Evolutionary conservation across 805 yeast species (phyloP).

Genomic region (Candida incommunis): DNA sequence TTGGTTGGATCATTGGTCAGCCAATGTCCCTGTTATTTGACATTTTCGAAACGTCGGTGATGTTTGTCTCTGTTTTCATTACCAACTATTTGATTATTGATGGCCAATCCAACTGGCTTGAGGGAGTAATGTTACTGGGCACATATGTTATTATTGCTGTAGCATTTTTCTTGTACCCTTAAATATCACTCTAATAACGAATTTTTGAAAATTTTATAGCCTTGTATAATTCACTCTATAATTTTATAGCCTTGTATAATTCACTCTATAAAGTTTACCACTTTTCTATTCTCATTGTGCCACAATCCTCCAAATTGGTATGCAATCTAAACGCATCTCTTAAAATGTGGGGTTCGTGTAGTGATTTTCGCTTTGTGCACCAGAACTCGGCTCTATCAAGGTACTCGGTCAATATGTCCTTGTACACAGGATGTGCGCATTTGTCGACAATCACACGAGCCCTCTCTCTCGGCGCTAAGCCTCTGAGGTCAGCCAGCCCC

Average conservation of each 20-base stretch:
- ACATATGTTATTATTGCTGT: slow-evolving; percentile 79
- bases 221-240: too few species aligned
- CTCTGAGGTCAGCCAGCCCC: slow-evolving; percentile 95
- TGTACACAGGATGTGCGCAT: slow-evolving; percentile 92
- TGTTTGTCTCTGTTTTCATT: slow-evolving; percentile 80
- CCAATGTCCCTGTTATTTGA: slow-evolving; percentile 91
- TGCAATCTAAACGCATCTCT: slow-evolving; percentile 92
- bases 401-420: slow-evolving; percentile 73
- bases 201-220: too few species aligned
- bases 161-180: slow-evolving; percentile 86
- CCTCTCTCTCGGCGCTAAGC: slow-evolving; percentile 88
- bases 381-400: slow-evolving; percentile 69
- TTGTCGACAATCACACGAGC: slow-evolving; percentile 74
- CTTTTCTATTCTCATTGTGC: slow-evolving; percentile 83
- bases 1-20: slow-evolving; percentile 85
- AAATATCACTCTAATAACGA: too few species aligned
- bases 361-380: slow-evolving; percentile 55
- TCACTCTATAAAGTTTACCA: too few species aligned
- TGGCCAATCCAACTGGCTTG: slow-evolving; percentile 94
- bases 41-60: slow-evolving; percentile 83
- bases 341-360: slow-evolving; percentile 92
- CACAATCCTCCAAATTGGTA: slow-evolving; percentile 75
- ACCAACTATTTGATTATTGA: slow-evolving; percentile 79
- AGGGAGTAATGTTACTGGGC: slow-evolving; percentile 83
- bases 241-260: too few species aligned